These are phyloP conservation scores for Cystofilobasidium bisporidii DNA, from an alignment of 768 basidiomycete genomes.

Conservation along the genomic window DNA sequence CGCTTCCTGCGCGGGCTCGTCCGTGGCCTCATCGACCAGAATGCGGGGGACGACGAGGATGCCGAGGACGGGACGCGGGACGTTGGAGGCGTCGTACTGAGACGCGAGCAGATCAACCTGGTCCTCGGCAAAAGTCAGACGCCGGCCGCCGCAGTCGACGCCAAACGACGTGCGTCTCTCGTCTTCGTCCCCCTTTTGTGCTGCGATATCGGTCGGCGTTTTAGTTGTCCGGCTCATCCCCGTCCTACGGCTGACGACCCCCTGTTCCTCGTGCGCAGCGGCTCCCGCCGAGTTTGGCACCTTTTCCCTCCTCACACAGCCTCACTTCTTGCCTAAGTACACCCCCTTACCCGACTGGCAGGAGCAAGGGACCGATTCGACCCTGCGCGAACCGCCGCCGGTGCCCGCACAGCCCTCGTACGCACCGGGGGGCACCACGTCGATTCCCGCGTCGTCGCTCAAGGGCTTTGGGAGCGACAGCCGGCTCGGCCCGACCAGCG, in stretches of 20 bases:
- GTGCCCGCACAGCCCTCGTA: slow-evolving; percentile 37
- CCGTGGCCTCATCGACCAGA: slow-evolving; percentile 43
- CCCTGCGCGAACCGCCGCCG: slow-evolving; percentile 50
- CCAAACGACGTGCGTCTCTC: not conserved
- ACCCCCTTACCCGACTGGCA: slow-evolving; percentile 70
- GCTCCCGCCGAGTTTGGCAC: slow-evolving; percentile 7
- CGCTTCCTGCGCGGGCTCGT: slow-evolving; percentile 68
- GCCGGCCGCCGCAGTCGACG: not conserved
- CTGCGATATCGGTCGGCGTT: no score
- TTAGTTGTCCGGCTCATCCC: no score
- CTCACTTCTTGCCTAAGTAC: slow-evolving; percentile 48
- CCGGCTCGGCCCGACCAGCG: slow-evolving; percentile 31
- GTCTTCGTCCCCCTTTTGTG: no score
- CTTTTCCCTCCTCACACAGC: slow-evolving; percentile 17
- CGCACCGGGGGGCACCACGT: slow-evolving; percentile 45
- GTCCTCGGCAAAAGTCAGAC: slow-evolving; percentile 70
- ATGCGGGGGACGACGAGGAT: not conserved
- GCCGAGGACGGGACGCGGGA: not conserved
- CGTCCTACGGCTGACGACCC: no score
- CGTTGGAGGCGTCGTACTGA: slow-evolving; percentile 55
- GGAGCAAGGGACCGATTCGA: slow-evolving; percentile 70
- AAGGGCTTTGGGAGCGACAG: slow-evolving; percentile 22
- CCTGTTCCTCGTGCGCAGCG: not conserved
- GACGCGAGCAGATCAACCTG: slow-evolving; percentile 68
- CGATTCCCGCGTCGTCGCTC: slow-evolving; percentile 34